A percentile compares a stretch with the other conserved stretches of the same genome.
Evolutionary conservation across 805 yeast genomes (phyloP).

Genomic region (Hanseniaspora osmophila): DNA sequence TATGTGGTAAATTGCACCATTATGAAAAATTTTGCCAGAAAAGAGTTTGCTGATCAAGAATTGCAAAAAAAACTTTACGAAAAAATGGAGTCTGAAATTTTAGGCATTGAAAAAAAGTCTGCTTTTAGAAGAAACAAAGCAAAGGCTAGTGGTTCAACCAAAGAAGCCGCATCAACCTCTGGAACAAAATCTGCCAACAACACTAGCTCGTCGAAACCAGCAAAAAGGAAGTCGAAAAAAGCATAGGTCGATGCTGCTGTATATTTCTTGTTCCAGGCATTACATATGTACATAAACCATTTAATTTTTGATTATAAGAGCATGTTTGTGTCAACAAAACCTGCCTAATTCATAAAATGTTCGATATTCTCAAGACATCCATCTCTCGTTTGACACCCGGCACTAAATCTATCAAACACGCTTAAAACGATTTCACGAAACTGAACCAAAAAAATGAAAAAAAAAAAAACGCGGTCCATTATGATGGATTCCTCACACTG

Average conservation of each 20-base stretch:
- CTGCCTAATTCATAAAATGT: too few relatives aligned
- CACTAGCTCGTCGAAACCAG: conserved; percentile 1
- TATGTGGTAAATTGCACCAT: conserved; percentile 12
- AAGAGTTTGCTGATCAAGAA: conserved; percentile 48
- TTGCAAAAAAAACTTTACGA: conserved; percentile 49
- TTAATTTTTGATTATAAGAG: too few relatives aligned
- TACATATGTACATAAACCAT: too few relatives aligned
- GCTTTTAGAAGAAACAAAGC: conserved; percentile 49
- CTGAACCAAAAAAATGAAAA: too few relatives aligned
- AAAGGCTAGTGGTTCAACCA: conserved; percentile 8
- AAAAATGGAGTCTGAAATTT: conserved; percentile 44
- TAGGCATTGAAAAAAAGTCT: conserved; percentile 49
- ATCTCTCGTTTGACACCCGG: too few relatives aligned
- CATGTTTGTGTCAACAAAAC: too few relatives aligned
- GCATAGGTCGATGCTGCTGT: background rate
- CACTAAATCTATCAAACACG: too few relatives aligned
- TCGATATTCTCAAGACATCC: too few relatives aligned
- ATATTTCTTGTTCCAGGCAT: too few relatives aligned
- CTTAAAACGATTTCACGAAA: too few relatives aligned
- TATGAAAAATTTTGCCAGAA: conserved; percentile 37
- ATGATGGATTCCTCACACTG: too few relatives aligned
- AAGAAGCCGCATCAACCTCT: background rate
- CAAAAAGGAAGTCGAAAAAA: conserved; percentile 1
- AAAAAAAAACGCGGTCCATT: too few relatives aligned
- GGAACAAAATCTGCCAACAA: background rate